These are phyloP conservation scores for Vicia sativa DNA, from an alignment of 306 rosid species.

Conservation along the genomic window DNA sequence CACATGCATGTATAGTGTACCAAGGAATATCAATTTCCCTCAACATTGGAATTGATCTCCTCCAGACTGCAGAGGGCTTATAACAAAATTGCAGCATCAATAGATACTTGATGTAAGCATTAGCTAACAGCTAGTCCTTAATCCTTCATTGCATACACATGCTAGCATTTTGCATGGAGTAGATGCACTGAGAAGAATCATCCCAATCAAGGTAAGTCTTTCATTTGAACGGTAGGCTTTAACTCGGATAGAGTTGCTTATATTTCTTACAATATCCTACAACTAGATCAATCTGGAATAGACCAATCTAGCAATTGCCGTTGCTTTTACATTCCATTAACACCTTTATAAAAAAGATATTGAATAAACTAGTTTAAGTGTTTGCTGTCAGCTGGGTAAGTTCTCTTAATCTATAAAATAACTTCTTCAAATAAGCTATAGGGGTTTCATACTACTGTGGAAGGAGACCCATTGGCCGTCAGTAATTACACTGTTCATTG, in stretches of 20 bases:
- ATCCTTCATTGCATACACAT: constrained; percentile 1
- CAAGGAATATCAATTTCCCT: constrained; percentile 23
- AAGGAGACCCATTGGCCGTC: neutral
- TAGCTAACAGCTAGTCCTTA: constrained; percentile 12
- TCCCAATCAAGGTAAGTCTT: constrained; percentile 31
- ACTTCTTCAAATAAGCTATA: constrained; percentile 7
- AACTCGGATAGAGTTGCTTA: constrained; percentile 18
- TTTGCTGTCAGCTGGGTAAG: neutral
- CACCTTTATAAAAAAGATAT: neutral
- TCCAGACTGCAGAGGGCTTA: constrained; percentile 6
- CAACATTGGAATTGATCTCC: neutral
- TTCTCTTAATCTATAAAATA: constrained; percentile 5
- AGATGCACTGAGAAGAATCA: constrained; percentile 15
- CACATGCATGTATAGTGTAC: constrained; percentile 7
- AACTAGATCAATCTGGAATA: constrained; percentile 15
- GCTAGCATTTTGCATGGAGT: neutral
- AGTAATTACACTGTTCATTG: constrained; percentile 11
- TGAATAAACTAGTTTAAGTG: constrained; percentile 9
- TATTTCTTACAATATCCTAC: neutral
- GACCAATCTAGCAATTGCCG: neutral
- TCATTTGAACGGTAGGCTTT: constrained; percentile 4
- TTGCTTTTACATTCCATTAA: neutral
- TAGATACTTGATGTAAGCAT: constrained; percentile 1
- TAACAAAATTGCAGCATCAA: constrained; percentile 10
- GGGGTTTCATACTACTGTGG: neutral